Evolutionary conservation across 495 filamentous ascomycete genomes (phyloP), one percentile per base, ranked within the genome.

Genomic region (Platismatia glauca): DNA sequence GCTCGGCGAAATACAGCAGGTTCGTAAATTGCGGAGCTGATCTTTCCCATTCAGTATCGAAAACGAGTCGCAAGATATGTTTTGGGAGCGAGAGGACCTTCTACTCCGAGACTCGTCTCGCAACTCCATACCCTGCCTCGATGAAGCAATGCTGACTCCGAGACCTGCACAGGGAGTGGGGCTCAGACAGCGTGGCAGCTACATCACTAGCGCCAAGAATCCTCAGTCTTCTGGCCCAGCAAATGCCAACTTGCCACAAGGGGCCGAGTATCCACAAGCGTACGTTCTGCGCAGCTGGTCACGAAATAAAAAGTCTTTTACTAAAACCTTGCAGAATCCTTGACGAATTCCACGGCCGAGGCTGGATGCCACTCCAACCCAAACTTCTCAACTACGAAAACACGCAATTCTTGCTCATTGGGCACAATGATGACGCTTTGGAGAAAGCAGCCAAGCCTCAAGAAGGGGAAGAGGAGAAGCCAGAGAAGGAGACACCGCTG

Each of bases 351-450:
- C 72, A 78, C 24, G 82, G 82, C 7, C 80, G 85, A 7, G 82
- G 86, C 52, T 96, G 91, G 93, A 77, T 84, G 43, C 82, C 88
- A 1, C 75, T 89, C 11, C 74, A 84, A 60, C 89, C 91, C 0
- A 83, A 91, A 59, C 84, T 92, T 69, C 77, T 96, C 53, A 82
- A 95, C 63, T 90, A 88, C 69, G 79, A 80, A 29, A 89, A 90
- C 67, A 82, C 89, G 0, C 91, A 96, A 70, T 83, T 96, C 58
- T 75, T 96, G 22, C 79, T 96, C 64, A 85, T 96, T 64, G 92
- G 93, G 27, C 86, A 91, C 67, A 82, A 81, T 1, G 77, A 83
- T 3, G 82, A 82, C 9, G 70, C 73, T 1, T 69, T 89, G 37
- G 77, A 78, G 12, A 89, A 86, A 67, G 88, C 88, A 1, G 72